Percentiles rank a stretch among this genome's conserved stretches.
These are phyloP conservation scores for Cytidiella melzeri DNA, from an alignment of 768 basidiomycete genomes.

Conservation along the genomic window DNA sequence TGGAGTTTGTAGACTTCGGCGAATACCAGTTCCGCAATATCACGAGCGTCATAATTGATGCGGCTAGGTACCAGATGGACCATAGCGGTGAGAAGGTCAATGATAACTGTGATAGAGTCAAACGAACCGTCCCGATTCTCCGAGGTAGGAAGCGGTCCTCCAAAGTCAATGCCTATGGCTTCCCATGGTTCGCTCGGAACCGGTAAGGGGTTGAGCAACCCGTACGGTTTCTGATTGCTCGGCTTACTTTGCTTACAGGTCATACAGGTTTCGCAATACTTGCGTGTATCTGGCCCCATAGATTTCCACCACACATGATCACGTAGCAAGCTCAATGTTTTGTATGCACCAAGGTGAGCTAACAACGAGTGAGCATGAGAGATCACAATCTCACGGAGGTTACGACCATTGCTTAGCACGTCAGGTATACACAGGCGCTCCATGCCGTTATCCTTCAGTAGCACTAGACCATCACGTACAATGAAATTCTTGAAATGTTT, in stretches of 20 bases:
- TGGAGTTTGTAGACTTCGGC: slow-evolving; percentile 31
- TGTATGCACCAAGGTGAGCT: slow-evolving; percentile 36
- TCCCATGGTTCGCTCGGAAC: slow-evolving; percentile 23
- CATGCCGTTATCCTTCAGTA: slow-evolving; percentile 6
- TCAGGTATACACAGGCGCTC: slow-evolving; percentile 26
- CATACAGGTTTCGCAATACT: slow-evolving; percentile 23
- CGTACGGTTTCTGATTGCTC: no score
- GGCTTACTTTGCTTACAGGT: no score
- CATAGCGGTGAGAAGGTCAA: slow-evolving; percentile 18
- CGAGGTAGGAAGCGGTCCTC: no score
- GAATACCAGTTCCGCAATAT: slow-evolving; percentile 33
- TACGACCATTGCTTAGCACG: slow-evolving; percentile 13
- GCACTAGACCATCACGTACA: slow-evolving; percentile 16
- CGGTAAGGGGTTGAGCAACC: slow-evolving; percentile 20
- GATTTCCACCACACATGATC: slow-evolving; percentile 37
- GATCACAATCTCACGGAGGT: slow-evolving; percentile 28
- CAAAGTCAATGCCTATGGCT: slow-evolving; percentile 25
- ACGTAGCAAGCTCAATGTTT: slow-evolving; percentile 27
- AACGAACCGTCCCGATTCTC: no score
- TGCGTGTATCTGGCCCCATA: slow-evolving; percentile 23
- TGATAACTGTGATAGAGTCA: no score
- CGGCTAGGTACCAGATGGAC: slow-evolving; percentile 26
- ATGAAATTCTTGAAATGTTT: slow-evolving; percentile 26
- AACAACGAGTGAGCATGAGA: slow-evolving; percentile 33
- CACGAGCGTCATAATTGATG: slow-evolving; percentile 24